Conservation (phyloP, 129 eudicot genomes). For the Saposhnikovia divaricata region DNA sequence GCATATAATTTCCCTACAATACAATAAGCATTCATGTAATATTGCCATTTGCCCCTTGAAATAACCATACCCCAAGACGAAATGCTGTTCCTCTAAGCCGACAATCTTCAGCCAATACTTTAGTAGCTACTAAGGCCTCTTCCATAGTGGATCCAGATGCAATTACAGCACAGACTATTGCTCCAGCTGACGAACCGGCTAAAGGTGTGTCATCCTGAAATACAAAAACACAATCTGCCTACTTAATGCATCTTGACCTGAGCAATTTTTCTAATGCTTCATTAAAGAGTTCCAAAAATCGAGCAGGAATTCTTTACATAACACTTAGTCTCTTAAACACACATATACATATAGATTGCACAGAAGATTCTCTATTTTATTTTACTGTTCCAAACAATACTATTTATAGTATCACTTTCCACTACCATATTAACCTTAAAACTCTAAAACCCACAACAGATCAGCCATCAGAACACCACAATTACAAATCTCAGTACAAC, state of each 20-base stretch:
- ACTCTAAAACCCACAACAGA: background rate
- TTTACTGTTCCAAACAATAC: background rate
- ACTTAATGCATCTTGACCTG: background rate
- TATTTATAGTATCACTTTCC: background rate
- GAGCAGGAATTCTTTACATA: background rate
- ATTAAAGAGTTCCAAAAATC: background rate
- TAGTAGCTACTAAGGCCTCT: slow-evolving; percentile 81
- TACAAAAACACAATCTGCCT: slow-evolving; percentile 12
- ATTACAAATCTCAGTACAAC: too few relatives aligned
- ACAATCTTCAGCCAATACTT: slow-evolving; percentile 83
- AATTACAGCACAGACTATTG: slow-evolving; percentile 93
- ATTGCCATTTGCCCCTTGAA: background rate
- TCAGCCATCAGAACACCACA: background rate
- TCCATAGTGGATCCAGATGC: slow-evolving; percentile 95
- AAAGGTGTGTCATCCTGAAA: slow-evolving; percentile 91
- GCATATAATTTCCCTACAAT: background rate
- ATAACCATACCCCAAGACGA: slow-evolving; percentile 85
- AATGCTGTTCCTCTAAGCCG: slow-evolving; percentile 94
- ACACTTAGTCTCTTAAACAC: background rate
- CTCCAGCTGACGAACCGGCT: slow-evolving; percentile 99
- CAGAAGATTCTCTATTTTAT: too few relatives aligned
- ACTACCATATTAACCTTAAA: background rate
- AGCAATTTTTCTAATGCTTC: background rate
- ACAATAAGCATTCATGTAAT: background rate
- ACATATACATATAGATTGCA: background rate